Base-by-base conservation (phyloP, 2,329 filamentous ascomycete species). In the Aspergillus chevalieri region DNA sequence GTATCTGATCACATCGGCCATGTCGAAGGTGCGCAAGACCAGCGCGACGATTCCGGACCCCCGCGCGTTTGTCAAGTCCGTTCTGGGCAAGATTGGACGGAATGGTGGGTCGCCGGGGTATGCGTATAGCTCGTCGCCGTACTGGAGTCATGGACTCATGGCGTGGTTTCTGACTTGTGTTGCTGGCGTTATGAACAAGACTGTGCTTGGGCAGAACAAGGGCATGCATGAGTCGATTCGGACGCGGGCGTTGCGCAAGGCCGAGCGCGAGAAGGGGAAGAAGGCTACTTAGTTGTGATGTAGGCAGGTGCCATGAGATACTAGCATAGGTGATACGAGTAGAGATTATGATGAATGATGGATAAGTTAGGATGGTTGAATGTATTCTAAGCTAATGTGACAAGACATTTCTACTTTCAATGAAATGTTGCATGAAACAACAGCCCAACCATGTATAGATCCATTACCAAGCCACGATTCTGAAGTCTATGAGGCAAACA, bases 1-100 rank as follows among this genome's bases (percentile, higher is more conserved):
- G 60, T 94, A 98, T 70, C 82, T 98, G 44, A 88, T 98, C 62
- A 95, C 90, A 4, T 92, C 89, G 1, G 89, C 92, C 64, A 98
- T 98, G 93, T 92, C 87, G 73, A 98, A 98, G 79, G 83, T 98
- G 61, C 86, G 89, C 62, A 86, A 85, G 49, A 76, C 89, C 0
- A 92, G 82, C 55, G 71, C 84, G 43, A 75, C 90, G 50, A 86
- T 97, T 43, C 93, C 93, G 8, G 89, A 79, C 51, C 87, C 92
- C 12, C 86, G 85, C 67, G 75, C 79, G 47, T 97, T 97, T 68
- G 93, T 98, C 49, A 82, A 80, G 61, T 77, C 87, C 6, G 82
- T 86, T 0, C 75, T 98, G 51, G 74, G 79, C 55, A 95, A 93
- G 77, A 80, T 98, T 61, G 92, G 92, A 8, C 73, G 83, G 44